Conservation (phyloP, 2,329 filamentous ascomycete species). For the Fusarium penzigii region DNA sequence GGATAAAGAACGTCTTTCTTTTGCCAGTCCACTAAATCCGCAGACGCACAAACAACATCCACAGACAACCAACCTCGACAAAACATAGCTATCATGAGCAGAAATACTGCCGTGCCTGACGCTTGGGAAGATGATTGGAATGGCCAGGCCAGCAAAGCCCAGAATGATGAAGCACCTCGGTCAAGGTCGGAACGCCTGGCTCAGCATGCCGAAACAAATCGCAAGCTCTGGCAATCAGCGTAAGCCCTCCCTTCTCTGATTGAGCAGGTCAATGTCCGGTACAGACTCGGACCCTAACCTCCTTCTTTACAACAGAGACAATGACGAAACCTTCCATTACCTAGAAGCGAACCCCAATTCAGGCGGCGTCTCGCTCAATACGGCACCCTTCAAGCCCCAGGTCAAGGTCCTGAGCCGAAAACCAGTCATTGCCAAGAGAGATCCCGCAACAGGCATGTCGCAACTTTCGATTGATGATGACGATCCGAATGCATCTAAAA, state of each 20-base stretch:
- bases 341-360: conserved; percentile 61
- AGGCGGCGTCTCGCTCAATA: conserved; percentile 52
- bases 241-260: conserved; percentile 43
- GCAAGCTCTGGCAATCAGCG: conserved; percentile 87
- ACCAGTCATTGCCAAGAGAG: conserved; percentile 63
- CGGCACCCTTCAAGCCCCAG: conserved; percentile 72
- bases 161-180: conserved; percentile 45
- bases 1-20: too few species aligned
- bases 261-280: not conserved
- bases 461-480: conserved; percentile 49
- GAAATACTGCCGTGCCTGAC: conserved; percentile 58
- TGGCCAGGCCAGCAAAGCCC: conserved; percentile 64
- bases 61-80: not conserved
- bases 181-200: conserved; percentile 77
- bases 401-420: conserved; percentile 86
- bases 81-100: conserved; percentile 42
- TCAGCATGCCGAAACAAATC: conserved; percentile 80
- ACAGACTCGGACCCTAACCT: conserved; percentile 7
- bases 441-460: conserved; percentile 51
- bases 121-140: conserved; percentile 96
- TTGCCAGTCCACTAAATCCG: not conserved
- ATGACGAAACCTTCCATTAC: conserved; percentile 73
- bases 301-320: conserved; percentile 55
- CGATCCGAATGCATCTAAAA: conserved; percentile 60
- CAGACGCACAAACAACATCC: conserved; percentile 3